Base-by-base conservation (phyloP, 139 green algal species). In the Pseudopediastrum boryanum region DNA sequence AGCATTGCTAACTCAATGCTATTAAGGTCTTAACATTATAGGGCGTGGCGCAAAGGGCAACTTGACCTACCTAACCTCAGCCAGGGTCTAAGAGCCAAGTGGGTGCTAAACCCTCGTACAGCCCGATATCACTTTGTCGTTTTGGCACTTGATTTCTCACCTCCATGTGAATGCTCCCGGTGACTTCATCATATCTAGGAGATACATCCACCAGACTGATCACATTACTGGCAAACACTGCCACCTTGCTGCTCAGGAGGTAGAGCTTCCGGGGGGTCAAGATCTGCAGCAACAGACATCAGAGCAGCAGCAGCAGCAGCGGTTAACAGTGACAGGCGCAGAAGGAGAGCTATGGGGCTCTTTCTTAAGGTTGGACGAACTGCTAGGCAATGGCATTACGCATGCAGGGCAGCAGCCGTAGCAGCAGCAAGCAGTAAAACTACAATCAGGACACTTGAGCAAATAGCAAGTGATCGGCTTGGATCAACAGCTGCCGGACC, bases 191-290 rank as follows among this genome's bases (percentile, higher is more conserved):
- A 33, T 67, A 77, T 21, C 77, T 59, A 21, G 77, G 77, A 39
- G 77, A 46, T 5, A 41, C 67, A 13, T 71, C 77, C 27, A 63
- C 67, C 41, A 83, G 68, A 36, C 64, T 77, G 46, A 83, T 43
- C 21, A 46, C 67, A 33, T 77, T 83, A 41, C 67, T 73, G 67
- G 77, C 67, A 33, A 72, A 83, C 52, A 77, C 77, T 27, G 77
- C 71, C 54, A 83, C 77, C 77, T 83, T 83, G 77, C 52, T 62
- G 8, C 41, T 33, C n/a, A 83, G 42, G 10, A 83, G 25, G 29
- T 71, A 83, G 42, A 83, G 54, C 77, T 83, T 83, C 43, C 67
- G 77, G 2, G 77, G 67, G 27, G 67, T 77, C 21, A 83, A 43
- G 59, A 83, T 77, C 67, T 77, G 67, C 9, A 36, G n/a, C n/a